phyloP scores from a whole-genome alignment of 78 protist species.

The Dictyostelium citrinum region DNA sequence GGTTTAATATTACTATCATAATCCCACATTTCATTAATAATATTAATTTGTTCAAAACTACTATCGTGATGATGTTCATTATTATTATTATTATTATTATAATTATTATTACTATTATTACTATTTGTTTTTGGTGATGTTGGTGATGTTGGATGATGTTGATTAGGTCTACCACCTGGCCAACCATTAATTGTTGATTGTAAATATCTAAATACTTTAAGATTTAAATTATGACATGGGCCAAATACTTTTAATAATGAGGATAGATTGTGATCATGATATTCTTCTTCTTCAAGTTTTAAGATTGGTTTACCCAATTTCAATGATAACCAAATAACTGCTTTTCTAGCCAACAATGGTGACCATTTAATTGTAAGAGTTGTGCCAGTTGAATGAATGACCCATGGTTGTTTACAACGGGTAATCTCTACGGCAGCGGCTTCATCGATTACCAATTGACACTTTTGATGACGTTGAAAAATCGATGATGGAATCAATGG shows the following conservation, averaged over 20 bases:
- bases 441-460: slow-evolving; percentile 26
- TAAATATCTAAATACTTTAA: slow-evolving; percentile 60
- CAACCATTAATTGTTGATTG: slow-evolving; percentile 74
- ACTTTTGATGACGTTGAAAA: slow-evolving; percentile 49
- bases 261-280: slow-evolving; percentile 21
- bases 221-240: slow-evolving; percentile 73
- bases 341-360: slow-evolving; percentile 62
- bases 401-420: slow-evolving; percentile 67
- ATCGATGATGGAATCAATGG: slow-evolving; percentile 17
- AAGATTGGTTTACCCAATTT: slow-evolving; percentile 67
- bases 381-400: slow-evolving; percentile 3
- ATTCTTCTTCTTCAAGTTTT: slow-evolving; percentile 69
- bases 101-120: not conserved
- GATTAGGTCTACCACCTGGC: slow-evolving; percentile 82
- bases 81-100: not conserved
- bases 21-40: not conserved
- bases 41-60: not conserved
- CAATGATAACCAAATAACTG: slow-evolving; percentile 69
- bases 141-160: slow-evolving; percentile 1
- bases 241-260: slow-evolving; percentile 41
- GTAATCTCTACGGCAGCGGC: slow-evolving; percentile 73
- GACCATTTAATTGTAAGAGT: slow-evolving; percentile 64
- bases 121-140: not conserved
- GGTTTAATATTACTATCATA: slow-evolving; percentile 13
- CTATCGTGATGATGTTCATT: not conserved